phyloP scores from a whole-genome alignment of 1,284 basidiomycete species.

The Xerocomus cyaneibrunnescens region DNA sequence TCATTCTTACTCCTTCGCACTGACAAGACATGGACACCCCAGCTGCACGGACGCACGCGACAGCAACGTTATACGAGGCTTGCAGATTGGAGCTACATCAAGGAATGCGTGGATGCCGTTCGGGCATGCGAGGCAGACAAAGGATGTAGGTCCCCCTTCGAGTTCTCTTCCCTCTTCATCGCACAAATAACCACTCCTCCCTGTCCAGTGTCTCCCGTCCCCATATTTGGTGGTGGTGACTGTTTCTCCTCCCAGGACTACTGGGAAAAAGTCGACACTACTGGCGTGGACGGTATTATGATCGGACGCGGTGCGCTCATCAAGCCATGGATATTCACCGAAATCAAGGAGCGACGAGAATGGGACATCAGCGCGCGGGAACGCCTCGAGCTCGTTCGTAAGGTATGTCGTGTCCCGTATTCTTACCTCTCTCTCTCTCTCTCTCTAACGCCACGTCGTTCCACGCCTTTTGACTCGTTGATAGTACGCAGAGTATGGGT shows the following conservation, averaged over 20 bases:
- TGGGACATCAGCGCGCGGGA: slow-evolving; percentile 95
- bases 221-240: slow-evolving; percentile 96
- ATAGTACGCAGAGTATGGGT: slow-evolving; percentile 80
- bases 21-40: not conserved
- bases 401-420: slow-evolving; percentile 49
- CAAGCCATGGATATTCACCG: slow-evolving; percentile 97
- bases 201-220: slow-evolving; percentile 72
- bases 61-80: slow-evolving; percentile 89
- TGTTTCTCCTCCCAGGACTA: slow-evolving; percentile 88
- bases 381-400: slow-evolving; percentile 82
- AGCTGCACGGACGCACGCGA: slow-evolving; percentile 92
- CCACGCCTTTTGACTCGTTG: too few species aligned
- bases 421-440: not conserved
- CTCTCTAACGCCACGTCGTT: too few species aligned
- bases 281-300: slow-evolving; percentile 94
- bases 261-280: slow-evolving; percentile 73
- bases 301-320: slow-evolving; percentile 93
- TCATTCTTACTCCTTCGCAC: not conserved
- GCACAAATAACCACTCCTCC: not conserved
- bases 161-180: not conserved
- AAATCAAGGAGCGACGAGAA: slow-evolving; percentile 88
- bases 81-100: slow-evolving; percentile 92
- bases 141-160: slow-evolving; percentile 53
- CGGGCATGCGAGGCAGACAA: slow-evolving; percentile 76
- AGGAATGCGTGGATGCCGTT: slow-evolving; percentile 82